Base-by-base conservation (phyloP, 1,284 basidiomycete genomes). In the Gomphus bonarii region DNA sequence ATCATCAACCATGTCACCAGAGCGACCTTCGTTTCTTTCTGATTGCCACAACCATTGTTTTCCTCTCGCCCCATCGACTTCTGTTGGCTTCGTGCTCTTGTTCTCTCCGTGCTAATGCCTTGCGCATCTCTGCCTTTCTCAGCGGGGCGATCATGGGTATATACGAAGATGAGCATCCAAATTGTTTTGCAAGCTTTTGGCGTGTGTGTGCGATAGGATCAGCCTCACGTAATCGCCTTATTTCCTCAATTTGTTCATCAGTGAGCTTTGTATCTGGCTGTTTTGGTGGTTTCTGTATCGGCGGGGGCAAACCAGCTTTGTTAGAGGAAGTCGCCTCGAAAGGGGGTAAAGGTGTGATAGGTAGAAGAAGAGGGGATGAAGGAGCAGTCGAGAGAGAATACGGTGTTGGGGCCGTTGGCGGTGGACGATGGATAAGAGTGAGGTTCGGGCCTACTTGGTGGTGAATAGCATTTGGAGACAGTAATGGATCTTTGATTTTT, bases 351-450 rank as follows among this genome's bases (percentile, higher is more conserved):
- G 63, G 62, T 11, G 54, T 31, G 22, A 50, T 28, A 14, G 61
- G 61, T 6, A 67, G 69, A 12, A 90, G 75, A 2, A 90, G 73
- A 0, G 88, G 85, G 0, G 87, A 90, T 2, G 77, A 69, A 12
- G 87, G 88, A 14, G 75, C 72, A 9, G 80, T 80, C 2, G 80
- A 82, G 58, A 81, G 78, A 18, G 87, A 90, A 59, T 76, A 72
- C 5, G 86, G 85, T 14, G 85, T 76, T 4, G 84, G 82, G 9
- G 80, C 76, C 2, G 83, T 80, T 0, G 87, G 85, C 0, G 87
- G 88, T 28, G 85, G 85, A 46, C 88, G 82, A 67, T 86, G 85
- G 60, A 90, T 82, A 66, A 90, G 89, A 0, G 85, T 86, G 57
- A 87, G 67, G 60, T 74, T 71, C 3, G 75, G 68, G 44, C 88